phyloP scores from a whole-genome alignment of 305 asterid genomes.

The Petunia hybrid region DNA sequence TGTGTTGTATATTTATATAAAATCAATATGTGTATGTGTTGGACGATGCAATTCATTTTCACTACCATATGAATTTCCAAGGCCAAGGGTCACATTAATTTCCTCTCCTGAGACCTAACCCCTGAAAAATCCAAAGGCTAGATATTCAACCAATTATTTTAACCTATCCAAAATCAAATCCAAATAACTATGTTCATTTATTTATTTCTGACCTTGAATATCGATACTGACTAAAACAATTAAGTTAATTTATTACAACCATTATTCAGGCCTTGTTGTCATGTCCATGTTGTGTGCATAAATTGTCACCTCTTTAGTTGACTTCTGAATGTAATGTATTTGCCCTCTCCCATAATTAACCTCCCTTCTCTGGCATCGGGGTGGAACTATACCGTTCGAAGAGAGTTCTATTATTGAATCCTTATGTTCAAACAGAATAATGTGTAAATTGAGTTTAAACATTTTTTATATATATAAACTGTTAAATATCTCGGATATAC shows the following conservation, averaged over 20 bases:
- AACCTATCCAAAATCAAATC: neutral
- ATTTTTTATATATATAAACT: too few relatives aligned
- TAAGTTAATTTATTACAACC: neutral
- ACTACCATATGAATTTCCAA: too few relatives aligned
- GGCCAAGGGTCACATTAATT: neutral
- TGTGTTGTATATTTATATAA: too few relatives aligned
- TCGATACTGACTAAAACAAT: neutral
- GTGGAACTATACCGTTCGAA: too few relatives aligned
- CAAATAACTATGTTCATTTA: constrained; percentile 2
- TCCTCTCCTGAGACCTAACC: constrained; percentile 2
- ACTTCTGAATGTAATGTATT: neutral
- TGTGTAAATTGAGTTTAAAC: too few relatives aligned
- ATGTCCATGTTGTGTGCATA: neutral
- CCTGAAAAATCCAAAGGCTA: constrained; percentile 19
- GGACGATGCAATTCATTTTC: too few relatives aligned
- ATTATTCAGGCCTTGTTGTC: neutral
- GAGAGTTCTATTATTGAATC: too few relatives aligned
- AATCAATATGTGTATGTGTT: too few relatives aligned
- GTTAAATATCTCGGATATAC: too few relatives aligned
- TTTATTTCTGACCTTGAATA: neutral
- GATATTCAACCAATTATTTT: constrained; percentile 14
- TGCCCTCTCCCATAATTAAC: too few relatives aligned
- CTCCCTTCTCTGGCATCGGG: too few relatives aligned
- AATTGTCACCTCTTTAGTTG: neutral
- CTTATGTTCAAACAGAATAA: too few relatives aligned